Evolutionary conservation across 2,329 filamentous ascomycete species (phyloP), one percentile per base, ranked within the genome.

Genomic region (Aquanectria penicillioides): DNA sequence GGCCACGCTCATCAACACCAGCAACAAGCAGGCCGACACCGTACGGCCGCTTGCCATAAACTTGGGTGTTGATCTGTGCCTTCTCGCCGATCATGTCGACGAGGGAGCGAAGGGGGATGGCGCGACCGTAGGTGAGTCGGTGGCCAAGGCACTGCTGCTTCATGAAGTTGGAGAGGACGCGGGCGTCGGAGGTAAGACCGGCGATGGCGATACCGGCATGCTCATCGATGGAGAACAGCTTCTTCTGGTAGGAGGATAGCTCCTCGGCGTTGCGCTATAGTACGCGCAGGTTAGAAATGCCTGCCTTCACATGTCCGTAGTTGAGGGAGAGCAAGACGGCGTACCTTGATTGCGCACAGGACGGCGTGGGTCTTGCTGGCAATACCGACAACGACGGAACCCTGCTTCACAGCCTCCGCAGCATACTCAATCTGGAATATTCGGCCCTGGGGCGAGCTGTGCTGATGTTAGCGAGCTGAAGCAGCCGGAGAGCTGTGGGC

Each of bases 391-490:
- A 98, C 95, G 28, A 98, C 95, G 59, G 94, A 98, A 75, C 95
- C 95, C 80, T 98, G 95, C 87, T 98, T 99, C 69, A 99, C 95
- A 68, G 95, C 95, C 84, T 99, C 95, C 77, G 91, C 91, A 72
- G 95, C 95, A 86, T 99, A 99, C 80, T 99, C 95, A 73, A 99
- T 96, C 80, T 99, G 95, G 81, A 99, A 99, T 84, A 99, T 98
- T 76, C 95, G 92, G 76, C 95, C 95, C 85, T 99, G 95, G 64
- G 95, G 95, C 72, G 95, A 99, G 88, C 94, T 97, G 73, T 43
- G 55, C 62, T 62, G 57, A 59, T 57, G 73, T 72, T 60, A 73
- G 68, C 63, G 57, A 57, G 60, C 50, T 62, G 46, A 47, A 57
- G 40, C 52, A 52, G 69, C 62, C 50, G 57, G 59, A 33, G 31